These are phyloP conservation scores for Diaporthe sp. DNA, from an alignment of 2,329 filamentous ascomycete species.

Conservation along the genomic window DNA sequence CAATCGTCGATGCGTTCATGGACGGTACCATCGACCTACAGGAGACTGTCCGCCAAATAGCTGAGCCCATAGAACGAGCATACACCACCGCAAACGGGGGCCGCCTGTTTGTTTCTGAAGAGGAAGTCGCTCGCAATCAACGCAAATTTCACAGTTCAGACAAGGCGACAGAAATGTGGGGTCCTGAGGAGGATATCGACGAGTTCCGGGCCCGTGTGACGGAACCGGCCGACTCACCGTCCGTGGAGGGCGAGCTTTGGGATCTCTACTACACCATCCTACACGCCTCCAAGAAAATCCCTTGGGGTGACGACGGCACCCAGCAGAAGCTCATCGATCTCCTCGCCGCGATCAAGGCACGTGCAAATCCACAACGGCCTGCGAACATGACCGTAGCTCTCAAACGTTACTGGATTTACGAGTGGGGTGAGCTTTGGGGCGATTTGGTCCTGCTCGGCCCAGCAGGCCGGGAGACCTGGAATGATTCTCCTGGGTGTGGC, in stretches of 20 bases:
- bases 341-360: constrained; percentile 38
- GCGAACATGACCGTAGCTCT: constrained; percentile 16
- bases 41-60: constrained; percentile 4
- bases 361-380: constrained; percentile 40
- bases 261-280: constrained; percentile 43
- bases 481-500: constrained; percentile 41
- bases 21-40: not conserved
- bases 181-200: constrained; percentile 10
- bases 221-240: not conserved
- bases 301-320: constrained; percentile 35
- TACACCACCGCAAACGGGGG: constrained; percentile 35
- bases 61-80: constrained; percentile 29
- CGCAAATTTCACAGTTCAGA: not conserved
- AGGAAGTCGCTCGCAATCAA: not conserved
- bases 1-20: constrained; percentile 24
- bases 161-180: constrained; percentile 28
- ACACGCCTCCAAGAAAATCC: constrained; percentile 43
- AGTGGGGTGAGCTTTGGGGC: not conserved
- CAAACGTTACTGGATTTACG: constrained; percentile 6
- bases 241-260: constrained; percentile 43
- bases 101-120: constrained; percentile 23
- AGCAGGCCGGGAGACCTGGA: constrained; percentile 42
- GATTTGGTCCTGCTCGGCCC: constrained; percentile 33
- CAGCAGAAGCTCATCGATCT: constrained; percentile 42
- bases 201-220: not conserved